Evolutionary conservation across 2,329 filamentous ascomycete genomes (phyloP), one percentile per base, ranked within the genome.

Genomic region (Elsinoe ampelina): DNA sequence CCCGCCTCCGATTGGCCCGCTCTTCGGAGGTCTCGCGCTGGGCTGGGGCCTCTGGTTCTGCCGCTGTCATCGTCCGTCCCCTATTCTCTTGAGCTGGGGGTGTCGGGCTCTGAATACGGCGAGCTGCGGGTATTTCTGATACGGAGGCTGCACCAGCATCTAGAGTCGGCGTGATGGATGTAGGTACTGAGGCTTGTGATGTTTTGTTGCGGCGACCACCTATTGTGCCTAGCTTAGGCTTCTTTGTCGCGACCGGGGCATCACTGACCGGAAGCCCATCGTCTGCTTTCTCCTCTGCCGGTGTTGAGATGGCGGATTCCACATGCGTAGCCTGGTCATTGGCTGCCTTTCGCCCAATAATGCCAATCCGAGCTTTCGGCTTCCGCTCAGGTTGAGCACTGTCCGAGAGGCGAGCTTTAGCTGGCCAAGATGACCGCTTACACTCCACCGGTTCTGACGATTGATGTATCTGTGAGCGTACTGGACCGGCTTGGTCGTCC

Each of bases 1-100:
- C 73, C 11, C 81, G 71, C 61, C 77, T 82, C 55, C 75, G 71
- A 59, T 81, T 71, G 2, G 80, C 80, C 55, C 73, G 75, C 57
- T 83, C 75, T 59, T 79, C 71, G 8, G 75, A 75, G 2, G 76
- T 75, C 58, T 75, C 71, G 58, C 57, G 39, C n/a, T 41, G 26
- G 8, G 34, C 6, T 19, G 34, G 34, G 5, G 32, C 10, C 15
- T 26, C n/a, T 19, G 45, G 8, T 3, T 26, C n/a, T 17, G 45
- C 26, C 15, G 20, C 26, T 17, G 32, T 15, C 15, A 30, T 30
- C 12, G 20, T 10, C 8, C 45, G 45, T 1, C 45, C 45, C 17
- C 45, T 50, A 11, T 39, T n/a, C 4, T 22, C 42, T 19, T 42
- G 15, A 19, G 15, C 8, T 19, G 15, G 11, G 2, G 13, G 3